These are phyloP conservation scores for Erythrobasidium hasegawianum DNA, from an alignment of 1,284 basidiomycete genomes.

Conservation along the genomic window DNA sequence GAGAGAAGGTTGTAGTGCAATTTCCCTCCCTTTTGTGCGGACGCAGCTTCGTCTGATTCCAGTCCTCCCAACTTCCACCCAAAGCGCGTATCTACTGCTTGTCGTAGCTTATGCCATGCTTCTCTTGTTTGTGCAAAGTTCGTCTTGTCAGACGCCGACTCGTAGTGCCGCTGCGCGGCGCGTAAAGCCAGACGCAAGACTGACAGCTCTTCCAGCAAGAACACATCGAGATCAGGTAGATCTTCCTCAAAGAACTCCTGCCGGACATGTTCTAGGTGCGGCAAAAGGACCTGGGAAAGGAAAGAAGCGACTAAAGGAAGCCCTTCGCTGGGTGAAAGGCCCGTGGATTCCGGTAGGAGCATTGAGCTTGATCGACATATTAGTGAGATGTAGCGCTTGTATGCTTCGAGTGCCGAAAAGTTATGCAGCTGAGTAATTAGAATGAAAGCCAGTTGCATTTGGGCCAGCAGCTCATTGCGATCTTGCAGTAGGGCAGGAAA, in stretches of 20 bases:
- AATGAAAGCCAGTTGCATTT: conserved; percentile 52
- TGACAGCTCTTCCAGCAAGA: conserved; percentile 48
- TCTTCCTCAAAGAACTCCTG: conserved; percentile 50
- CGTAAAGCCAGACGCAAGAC: conserved; percentile 40
- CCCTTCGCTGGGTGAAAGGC: conserved; percentile 1
- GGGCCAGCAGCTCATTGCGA: conserved; percentile 47
- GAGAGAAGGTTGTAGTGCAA: conserved; percentile 32
- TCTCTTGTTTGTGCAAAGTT: conserved; percentile 32
- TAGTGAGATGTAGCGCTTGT: conserved; percentile 50
- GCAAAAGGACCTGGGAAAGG: conserved; percentile 43
- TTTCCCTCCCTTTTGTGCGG: conserved; percentile 2
- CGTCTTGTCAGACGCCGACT: conserved; percentile 18
- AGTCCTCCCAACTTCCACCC: conserved; percentile 42
- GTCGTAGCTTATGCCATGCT: conserved; percentile 38
- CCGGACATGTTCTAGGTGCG: conserved; percentile 49
- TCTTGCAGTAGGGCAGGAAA: conserved; percentile 41
- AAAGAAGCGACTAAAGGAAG: conserved; percentile 36
- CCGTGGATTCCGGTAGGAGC: conserved; percentile 35
- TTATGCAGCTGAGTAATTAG: conserved; percentile 51
- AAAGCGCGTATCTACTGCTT: conserved; percentile 36
- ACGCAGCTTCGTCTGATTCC: conserved; percentile 21
- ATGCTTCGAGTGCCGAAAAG: conserved; percentile 49
- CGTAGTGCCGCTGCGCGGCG: conserved; percentile 16
- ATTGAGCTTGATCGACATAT: conserved; percentile 41
- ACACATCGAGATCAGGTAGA: conserved; percentile 50